A percentile compares a stretch with the other conserved stretches of the same genome.
Evolutionary conservation across 2,329 filamentous ascomycete species (phyloP).

Genomic region (Penicillium sp.): DNA sequence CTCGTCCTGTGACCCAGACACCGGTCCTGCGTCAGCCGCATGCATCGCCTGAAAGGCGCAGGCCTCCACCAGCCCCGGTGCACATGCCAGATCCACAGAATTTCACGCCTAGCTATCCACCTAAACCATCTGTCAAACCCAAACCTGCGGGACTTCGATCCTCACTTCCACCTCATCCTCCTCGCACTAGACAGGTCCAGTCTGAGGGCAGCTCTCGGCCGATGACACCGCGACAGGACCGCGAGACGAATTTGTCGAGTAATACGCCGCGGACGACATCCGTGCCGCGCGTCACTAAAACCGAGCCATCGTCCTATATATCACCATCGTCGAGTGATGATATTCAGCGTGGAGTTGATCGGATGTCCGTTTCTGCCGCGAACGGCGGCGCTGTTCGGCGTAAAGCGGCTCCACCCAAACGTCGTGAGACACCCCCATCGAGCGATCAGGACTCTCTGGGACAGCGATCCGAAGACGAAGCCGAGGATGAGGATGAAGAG

Average conservation of each 20-base stretch:
- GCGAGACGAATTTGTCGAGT: constrained; percentile 10
- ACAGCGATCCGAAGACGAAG: constrained; percentile 46
- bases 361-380: constrained; percentile 22
- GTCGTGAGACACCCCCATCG: constrained; percentile 45
- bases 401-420: constrained; percentile 33
- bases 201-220: constrained; percentile 25
- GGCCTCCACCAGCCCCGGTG: constrained; percentile 10
- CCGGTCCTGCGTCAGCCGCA: constrained; percentile 10
- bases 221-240: constrained; percentile 15
- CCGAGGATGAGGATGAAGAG: constrained; percentile 45
- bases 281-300: constrained; percentile 14
- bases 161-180: constrained; percentile 17
- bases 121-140: constrained; percentile 35
- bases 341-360: constrained; percentile 22
- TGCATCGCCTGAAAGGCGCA: constrained; percentile 15
- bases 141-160: constrained; percentile 35
- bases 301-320: constrained; percentile 7
- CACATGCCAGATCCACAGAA: constrained; percentile 23
- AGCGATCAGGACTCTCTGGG: constrained; percentile 42
- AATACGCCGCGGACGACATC: constrained; percentile 20
- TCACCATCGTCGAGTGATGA: constrained; percentile 36
- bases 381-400: constrained; percentile 21
- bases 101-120: constrained; percentile 18
- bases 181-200: constrained; percentile 12
- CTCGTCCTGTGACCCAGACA: constrained; percentile 6